phyloP scores from a whole-genome alignment of 768 basidiomycete species.

The Boletus rufocinnamomeus region DNA sequence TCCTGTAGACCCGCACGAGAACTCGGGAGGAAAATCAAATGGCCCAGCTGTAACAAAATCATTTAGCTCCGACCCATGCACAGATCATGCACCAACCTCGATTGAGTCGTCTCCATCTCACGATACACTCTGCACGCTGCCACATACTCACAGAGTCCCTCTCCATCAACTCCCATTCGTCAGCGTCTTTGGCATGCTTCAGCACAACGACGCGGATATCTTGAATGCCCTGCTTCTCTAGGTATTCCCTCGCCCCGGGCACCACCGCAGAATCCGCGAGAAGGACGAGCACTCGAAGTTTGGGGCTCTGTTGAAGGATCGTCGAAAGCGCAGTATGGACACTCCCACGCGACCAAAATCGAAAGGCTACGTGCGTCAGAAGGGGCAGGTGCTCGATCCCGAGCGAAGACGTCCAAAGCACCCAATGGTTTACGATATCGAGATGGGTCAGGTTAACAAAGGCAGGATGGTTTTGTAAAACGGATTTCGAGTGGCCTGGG shows the following conservation, averaged over 20 bases:
- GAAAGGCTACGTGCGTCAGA: slow-evolving; percentile 18
- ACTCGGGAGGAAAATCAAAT: slow-evolving; percentile 13
- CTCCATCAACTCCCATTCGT: slow-evolving; percentile 18
- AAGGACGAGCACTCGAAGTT: slow-evolving; percentile 14
- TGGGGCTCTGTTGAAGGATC: slow-evolving; percentile 5
- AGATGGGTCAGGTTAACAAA: slow-evolving; percentile 21
- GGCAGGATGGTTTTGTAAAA: slow-evolving; percentile 10
- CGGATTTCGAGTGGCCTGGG: neutral
- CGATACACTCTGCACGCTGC: slow-evolving; percentile 13
- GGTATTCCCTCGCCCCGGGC: slow-evolving; percentile 1
- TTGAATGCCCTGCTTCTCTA: slow-evolving; percentile 11
- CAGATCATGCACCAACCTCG: slow-evolving; percentile 8
- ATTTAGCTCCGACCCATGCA: neutral
- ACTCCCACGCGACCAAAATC: slow-evolving; percentile 19
- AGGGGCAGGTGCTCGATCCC: slow-evolving; percentile 18
- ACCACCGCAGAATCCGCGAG: slow-evolving; percentile 11
- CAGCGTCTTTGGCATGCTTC: slow-evolving; percentile 10
- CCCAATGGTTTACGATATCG: slow-evolving; percentile 24
- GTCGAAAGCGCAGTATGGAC: slow-evolving; percentile 5
- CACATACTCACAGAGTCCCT: slow-evolving; percentile 15
- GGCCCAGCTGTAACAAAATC: slow-evolving; percentile 8
- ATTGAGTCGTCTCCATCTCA: slow-evolving; percentile 15
- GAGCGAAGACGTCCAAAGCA: slow-evolving; percentile 19
- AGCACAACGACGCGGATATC: slow-evolving; percentile 21
- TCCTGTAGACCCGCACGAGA: neutral